A percentile compares a stretch with the other conserved stretches of the same genome.
phyloP scores from a whole-genome alignment of 176 grass and related monocot species.

The Paspalum notatum region DNA sequence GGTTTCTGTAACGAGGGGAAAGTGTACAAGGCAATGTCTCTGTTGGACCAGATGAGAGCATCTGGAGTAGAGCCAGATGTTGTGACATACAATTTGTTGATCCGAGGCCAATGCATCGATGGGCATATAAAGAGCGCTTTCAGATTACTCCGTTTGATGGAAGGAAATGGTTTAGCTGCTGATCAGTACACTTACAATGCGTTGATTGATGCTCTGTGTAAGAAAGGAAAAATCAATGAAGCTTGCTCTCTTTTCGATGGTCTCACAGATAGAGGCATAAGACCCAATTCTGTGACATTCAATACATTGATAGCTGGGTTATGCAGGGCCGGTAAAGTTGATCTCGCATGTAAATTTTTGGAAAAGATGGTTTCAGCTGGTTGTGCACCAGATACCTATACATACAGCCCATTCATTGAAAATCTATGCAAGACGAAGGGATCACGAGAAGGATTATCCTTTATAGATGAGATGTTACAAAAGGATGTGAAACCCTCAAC shows the following conservation, averaged over 20 bases:
- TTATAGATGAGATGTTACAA: slow-evolving; percentile 62
- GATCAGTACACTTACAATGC: slow-evolving; percentile 55
- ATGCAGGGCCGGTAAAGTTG: slow-evolving; percentile 58
- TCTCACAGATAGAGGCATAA: slow-evolving; percentile 46
- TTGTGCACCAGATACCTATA: slow-evolving; percentile 58
- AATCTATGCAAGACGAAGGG: slow-evolving; percentile 53
- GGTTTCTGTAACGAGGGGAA: slow-evolving; percentile 60
- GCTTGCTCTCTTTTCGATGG: slow-evolving; percentile 55
- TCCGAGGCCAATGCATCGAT: slow-evolving; percentile 57
- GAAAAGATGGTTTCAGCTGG: slow-evolving; percentile 58
- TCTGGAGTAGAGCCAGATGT: slow-evolving; percentile 45
- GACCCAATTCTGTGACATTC: slow-evolving; percentile 58
- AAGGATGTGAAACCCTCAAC: slow-evolving; percentile 52
- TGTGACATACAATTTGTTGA: slow-evolving; percentile 58
- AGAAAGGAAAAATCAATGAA: slow-evolving; percentile 45
- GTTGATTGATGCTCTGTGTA: slow-evolving; percentile 69
- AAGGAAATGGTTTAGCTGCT: slow-evolving; percentile 56
- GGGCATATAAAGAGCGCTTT: slow-evolving; percentile 59
- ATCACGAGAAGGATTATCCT: slow-evolving; percentile 45
- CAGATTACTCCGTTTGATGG: slow-evolving; percentile 55
- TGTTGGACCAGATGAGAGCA: slow-evolving; percentile 44
- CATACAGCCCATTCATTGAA: slow-evolving; percentile 66
- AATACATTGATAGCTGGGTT: slow-evolving; percentile 58
- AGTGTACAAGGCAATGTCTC: slow-evolving; percentile 53
- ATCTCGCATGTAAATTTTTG: slow-evolving; percentile 48